Evolutionary conservation across 163 green algal genomes (phyloP).

Genomic region (Scenedesmus sp.): DNA sequence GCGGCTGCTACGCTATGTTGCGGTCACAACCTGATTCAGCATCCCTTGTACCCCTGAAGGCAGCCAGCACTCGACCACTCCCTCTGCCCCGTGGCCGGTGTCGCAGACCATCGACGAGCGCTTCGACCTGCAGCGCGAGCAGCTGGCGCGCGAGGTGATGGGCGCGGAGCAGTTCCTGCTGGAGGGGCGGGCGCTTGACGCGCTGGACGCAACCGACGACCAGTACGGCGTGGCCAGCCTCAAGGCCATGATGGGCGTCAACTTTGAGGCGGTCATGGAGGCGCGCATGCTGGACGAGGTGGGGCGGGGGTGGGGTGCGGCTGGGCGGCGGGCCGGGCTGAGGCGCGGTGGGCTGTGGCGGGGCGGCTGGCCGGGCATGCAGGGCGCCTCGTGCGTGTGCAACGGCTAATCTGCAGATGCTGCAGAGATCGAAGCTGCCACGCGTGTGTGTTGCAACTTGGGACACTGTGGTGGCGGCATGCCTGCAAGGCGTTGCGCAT

Average conservation of each 20-base stretch:
- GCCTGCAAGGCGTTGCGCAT: background rate
- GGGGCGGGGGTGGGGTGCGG: background rate
- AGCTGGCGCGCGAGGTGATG: background rate
- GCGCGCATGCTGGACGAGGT: conserved; percentile 52
- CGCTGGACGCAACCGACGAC: conserved; percentile 38
- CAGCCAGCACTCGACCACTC: background rate
- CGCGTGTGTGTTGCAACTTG: too few relatives aligned
- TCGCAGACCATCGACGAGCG: conserved; percentile 31
- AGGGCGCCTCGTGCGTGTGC: background rate
- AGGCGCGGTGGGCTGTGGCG: background rate
- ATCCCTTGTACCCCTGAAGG: conserved; percentile 52
- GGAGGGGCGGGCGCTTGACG: background rate
- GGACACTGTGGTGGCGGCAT: too few relatives aligned
- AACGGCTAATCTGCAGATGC: too few relatives aligned
- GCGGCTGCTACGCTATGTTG: conserved; percentile 39
- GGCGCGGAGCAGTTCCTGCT: conserved; percentile 36
- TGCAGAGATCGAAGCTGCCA: too few relatives aligned
- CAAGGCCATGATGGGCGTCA: conserved; percentile 32
- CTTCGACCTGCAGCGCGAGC: background rate
- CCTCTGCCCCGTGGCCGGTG: background rate
- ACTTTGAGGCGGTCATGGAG: conserved; percentile 49
- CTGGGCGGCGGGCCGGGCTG: too few relatives aligned
- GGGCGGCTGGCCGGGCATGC: background rate
- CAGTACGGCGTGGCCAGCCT: conserved; percentile 24
- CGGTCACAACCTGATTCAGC: conserved; percentile 38